Percentiles rank a stretch among this genome's conserved stretches.
Evolutionary conservation across 108 stramenopile genomes (phyloP).

Genomic region (Cyclotella atomus): DNA sequence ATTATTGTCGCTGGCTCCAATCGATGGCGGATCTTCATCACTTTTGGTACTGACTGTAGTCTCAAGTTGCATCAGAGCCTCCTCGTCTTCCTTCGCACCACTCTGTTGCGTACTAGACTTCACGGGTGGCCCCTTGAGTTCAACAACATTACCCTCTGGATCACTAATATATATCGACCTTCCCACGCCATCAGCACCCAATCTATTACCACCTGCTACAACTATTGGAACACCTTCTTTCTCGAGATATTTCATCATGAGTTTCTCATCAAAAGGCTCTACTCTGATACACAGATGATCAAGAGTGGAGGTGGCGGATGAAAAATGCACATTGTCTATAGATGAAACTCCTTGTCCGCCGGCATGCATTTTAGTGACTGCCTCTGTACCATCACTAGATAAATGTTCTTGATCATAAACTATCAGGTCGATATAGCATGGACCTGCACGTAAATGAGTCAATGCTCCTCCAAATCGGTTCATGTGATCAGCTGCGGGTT

Average conservation of each 20-base stretch:
- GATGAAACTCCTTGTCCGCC: constrained; percentile 32
- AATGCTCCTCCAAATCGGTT: constrained; percentile 56
- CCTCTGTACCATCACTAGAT: constrained; percentile 31
- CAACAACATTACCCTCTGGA: constrained; percentile 56
- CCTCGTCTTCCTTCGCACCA: neutral
- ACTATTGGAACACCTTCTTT: constrained; percentile 36
- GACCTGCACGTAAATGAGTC: constrained; percentile 56
- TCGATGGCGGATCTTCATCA: neutral
- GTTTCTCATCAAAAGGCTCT: constrained; percentile 48
- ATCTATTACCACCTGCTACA: constrained; percentile 30
- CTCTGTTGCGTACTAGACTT: neutral
- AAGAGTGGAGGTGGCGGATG: constrained; percentile 31
- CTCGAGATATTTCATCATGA: constrained; percentile 26
- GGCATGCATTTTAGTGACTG: constrained; percentile 25
- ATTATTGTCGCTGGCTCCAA: neutral
- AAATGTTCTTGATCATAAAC: constrained; percentile 41
- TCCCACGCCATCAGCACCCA: constrained; percentile 58
- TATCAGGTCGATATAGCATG: constrained; percentile 53
- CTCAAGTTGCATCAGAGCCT: neutral
- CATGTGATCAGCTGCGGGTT: constrained; percentile 34
- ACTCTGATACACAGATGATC: constrained; percentile 56
- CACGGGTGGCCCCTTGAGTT: constrained; percentile 39
- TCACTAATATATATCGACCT: constrained; percentile 52
- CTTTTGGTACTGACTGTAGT: neutral
- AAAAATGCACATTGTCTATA: constrained; percentile 31